Base-by-base conservation (phyloP, 1,284 basidiomycete genomes). In the Malassezia obtusa region DNA sequence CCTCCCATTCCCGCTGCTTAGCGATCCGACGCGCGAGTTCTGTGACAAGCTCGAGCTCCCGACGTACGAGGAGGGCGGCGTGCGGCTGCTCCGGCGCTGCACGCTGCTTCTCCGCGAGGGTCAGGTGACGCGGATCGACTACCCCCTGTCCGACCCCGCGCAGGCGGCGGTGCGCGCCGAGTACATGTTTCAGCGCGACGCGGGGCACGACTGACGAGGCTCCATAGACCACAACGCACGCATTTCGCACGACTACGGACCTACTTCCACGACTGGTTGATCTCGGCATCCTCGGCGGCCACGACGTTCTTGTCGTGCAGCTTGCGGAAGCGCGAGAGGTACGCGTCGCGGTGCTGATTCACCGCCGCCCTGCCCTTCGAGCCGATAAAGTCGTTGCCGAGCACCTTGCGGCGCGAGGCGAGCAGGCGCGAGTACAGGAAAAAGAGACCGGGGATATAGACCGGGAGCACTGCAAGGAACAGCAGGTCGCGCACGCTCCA, bases 51-150 rank as follows among this genome's bases (percentile, higher is more conserved):
- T 65, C 1, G 39, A 45, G 4, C 36, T 67, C 10, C 51, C 52
- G 6, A 58, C 57, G 21, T 45, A 59, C 11, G 48, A 22, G 19
- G 67, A n/a, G 15, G 39, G 36, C 17, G 19, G 21, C 2, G 3
- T 14, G 22, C 31, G 25, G 26, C 64, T 21, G 63, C 45, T 64
- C 9, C 62, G 57, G 31, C 55, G 63, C 2, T 58, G 64, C 53
- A 67, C 61, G 33, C 45, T 73, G 41, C 52, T 71, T 22, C 44
- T 71, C 21, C 45, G 53, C 3, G 65, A 64, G 8, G 67, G 67
- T 0, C 68, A 71, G 48, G 48, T 69, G 24, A 64, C 61, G 0
- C 59, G 65, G 19, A 12, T 69, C 26, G 58, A 65, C 33, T 71
- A 65, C 37, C 67, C 68, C 5, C 45, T 71, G 15, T 24, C 49